Conservation (phyloP, 495 filamentous ascomycete genomes). For the Annulohypoxylon stygium region DNA sequence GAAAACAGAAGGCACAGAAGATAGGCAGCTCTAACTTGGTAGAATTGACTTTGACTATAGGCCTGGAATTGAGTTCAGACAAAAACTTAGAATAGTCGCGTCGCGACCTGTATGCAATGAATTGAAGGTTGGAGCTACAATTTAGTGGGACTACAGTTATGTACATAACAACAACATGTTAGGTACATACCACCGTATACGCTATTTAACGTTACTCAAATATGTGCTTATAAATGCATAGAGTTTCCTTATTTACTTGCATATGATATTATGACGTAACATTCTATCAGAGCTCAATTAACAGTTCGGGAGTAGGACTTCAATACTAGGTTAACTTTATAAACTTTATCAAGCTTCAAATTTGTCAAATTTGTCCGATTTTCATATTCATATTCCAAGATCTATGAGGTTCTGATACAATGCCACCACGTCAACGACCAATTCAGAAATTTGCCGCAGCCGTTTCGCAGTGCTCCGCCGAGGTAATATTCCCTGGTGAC, state of each 20-base stretch:
- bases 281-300: background rate
- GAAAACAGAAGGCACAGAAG: background rate
- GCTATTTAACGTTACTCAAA: background rate
- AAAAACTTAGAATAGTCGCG: conserved; percentile 3
- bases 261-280: background rate
- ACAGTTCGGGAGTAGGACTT: no score
- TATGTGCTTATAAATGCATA: background rate
- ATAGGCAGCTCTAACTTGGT: background rate
- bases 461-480: conserved; percentile 81
- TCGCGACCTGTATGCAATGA: conserved; percentile 10
- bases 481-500: conserved; percentile 66
- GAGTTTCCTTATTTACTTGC: background rate
- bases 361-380: background rate
- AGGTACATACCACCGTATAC: background rate
- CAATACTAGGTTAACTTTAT: background rate
- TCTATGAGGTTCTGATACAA: conserved; percentile 29
- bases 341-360: background rate
- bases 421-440: conserved; percentile 69
- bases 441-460: conserved; percentile 91
- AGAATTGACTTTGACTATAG: background rate
- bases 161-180: background rate
- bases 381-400: background rate
- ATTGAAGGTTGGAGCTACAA: conserved; percentile 4
- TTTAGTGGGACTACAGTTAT: conserved; percentile 9
- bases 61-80: background rate